Percentiles rank a stretch among this genome's conserved stretches.
Conservation (phyloP, 139 green algal species). For the Chlorella sp. region DNA sequence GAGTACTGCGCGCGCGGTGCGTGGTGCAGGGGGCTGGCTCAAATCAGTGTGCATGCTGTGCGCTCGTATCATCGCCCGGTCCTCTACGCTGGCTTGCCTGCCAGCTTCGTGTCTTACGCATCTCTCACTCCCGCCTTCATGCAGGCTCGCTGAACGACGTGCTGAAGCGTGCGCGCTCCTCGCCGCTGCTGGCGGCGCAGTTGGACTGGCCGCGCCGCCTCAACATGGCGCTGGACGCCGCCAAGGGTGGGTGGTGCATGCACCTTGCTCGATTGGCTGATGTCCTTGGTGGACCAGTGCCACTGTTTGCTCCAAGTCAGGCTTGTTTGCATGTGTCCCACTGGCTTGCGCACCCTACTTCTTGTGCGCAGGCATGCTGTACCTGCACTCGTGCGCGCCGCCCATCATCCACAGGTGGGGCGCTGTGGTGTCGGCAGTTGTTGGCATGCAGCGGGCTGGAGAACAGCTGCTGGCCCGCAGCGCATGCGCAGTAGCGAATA, state of each 20-base stretch:
- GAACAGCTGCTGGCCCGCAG: neutral
- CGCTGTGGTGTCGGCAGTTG: neutral
- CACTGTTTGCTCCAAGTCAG: neutral
- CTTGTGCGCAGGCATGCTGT: slow-evolving; percentile 53
- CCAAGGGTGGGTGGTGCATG: slow-evolving; percentile 53
- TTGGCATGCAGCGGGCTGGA: neutral
- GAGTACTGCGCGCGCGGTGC: slow-evolving; percentile 45
- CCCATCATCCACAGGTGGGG: slow-evolving; percentile 60
- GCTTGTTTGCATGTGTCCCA: neutral
- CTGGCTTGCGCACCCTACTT: neutral
- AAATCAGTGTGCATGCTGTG: neutral
- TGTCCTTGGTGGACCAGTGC: no score
- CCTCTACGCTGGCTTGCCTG: neutral
- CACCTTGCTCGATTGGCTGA: no score
- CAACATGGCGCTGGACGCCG: slow-evolving; percentile 64
- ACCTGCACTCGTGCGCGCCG: slow-evolving; percentile 61
- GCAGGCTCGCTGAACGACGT: slow-evolving; percentile 59
- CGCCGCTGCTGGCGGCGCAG: slow-evolving; percentile 34
- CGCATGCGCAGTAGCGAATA: no score
- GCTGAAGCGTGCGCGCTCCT: slow-evolving; percentile 45
- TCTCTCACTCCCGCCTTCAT: neutral
- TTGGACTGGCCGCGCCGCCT: slow-evolving; percentile 58
- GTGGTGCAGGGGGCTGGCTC: neutral
- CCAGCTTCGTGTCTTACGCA: neutral
- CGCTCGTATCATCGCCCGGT: neutral